Evolutionary conservation across 257 asterid species (phyloP), one percentile per base, ranked within the genome.

Genomic region (Anisodus tanguticus): DNA sequence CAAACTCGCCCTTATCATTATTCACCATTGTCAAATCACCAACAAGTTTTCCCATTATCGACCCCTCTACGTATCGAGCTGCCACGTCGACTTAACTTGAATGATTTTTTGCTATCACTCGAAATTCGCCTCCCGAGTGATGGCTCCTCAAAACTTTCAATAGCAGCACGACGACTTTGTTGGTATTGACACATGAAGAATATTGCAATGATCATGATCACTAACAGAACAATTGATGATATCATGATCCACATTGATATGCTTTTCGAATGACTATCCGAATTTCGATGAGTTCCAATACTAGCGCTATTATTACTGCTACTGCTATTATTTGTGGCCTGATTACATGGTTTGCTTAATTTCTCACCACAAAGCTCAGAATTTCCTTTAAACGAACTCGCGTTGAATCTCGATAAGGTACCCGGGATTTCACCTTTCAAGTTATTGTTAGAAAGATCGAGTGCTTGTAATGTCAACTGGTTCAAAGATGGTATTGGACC

Each of bases 391-490:
- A 96, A 94, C 0, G 93, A 53, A 1, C 57, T 80, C 45, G 81
- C 43, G n/a, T 85, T 79, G 62, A 92, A 93, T 72, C 80, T 87
- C 8, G 83, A 66, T 74, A 94, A 51, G 58, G 84, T 22, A 3
- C 66, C 4, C 9, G 98, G 99, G 87, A 96, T 90, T 84, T 90
- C 90, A 0, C 97, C 98, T 60, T 83, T 90, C 58, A 96, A 82
- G 9, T 89, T 87, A 22, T 96, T 96, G 83, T 90, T 85, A 0
- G 98, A 90, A 26, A 94, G 8, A 79, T 93, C 86, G 5, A 96
- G 47, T 3, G 90, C 54, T 5, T 58, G 31, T 79, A 96, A 80
- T 16, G 83, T 80, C 8, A 55, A 79, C 12, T 88, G 93, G n/a
- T 86, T 81, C 26, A 92, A 70, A 0, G 89, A 85, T 1, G 98